Evolutionary conservation across 1,284 basidiomycete genomes (phyloP), one percentile per base, ranked within the genome.

Genomic region (Fistulina hepatica): DNA sequence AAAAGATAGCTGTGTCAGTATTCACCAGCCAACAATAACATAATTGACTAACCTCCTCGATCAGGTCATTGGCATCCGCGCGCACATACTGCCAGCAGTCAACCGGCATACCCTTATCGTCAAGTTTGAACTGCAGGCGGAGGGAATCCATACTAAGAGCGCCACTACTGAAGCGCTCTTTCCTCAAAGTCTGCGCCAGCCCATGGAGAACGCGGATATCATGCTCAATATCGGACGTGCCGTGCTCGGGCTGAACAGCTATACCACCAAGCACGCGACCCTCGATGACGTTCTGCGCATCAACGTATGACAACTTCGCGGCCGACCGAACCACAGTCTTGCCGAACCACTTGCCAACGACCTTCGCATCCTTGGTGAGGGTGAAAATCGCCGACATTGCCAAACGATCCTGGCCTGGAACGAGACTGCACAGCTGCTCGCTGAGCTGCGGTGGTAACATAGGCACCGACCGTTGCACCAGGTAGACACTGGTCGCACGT

Each of bases 401-500:
- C 32, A 98, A 72, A 41, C 93, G 81, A 46, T 97, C 94, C 46
- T 79, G 71, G 12, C 80, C 81, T 5, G 92, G 89, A 31, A 80
- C 71, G 36, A 98, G 73, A 61, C 88, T 93, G 66, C 95, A 98
- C 16, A 94, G 70, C 52, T 94, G 78, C 57, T 97, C 92, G 52
- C 82, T 86, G 26, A 98, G 67, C 8, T 79, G 69, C 19, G 91
- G 90, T 2, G 94, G 94, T 5, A 98, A 69, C 94, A 98, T 98
- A 1, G 93, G 92, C 8, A 97, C 91, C 21, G 85, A 79, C 32
- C 92, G 80, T 58, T 97, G 94, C 27, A 97, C 81, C 28, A 98
- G 80, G 56, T 97, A 97, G 35, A 98, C 95, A 49, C 88, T 91
- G 3, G 93, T 97, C 20, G 92, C 94, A 45, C 94, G 77, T 64